Conservation (phyloP, 78 protist species). For the Acrasis kona region DNA sequence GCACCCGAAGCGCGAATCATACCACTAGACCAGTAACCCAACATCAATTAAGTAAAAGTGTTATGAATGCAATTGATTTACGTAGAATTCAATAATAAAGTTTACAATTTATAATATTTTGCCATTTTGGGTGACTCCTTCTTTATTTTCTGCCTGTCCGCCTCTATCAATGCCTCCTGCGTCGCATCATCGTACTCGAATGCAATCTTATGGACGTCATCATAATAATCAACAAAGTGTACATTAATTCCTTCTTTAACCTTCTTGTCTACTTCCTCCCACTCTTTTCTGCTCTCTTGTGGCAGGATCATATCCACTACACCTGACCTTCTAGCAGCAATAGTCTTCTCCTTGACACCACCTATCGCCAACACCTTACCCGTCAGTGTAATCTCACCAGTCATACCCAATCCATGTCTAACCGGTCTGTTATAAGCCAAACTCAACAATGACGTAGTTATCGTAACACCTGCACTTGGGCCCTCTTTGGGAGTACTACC, state of each 20-base stretch:
- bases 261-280: constrained; percentile 56
- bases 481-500: constrained; percentile 88
- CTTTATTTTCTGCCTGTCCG: no score
- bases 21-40: no score
- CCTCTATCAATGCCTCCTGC: no score
- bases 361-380: constrained; percentile 70
- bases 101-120: no score
- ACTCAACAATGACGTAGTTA: constrained; percentile 62
- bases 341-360: constrained; percentile 81
- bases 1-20: no score
- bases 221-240: constrained; percentile 57
- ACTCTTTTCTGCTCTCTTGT: constrained; percentile 54
- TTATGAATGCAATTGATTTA: no score
- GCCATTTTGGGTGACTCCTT: no score
- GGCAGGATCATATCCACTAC: constrained; percentile 64
- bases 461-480: constrained; percentile 83
- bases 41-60: no score
- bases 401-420: constrained; percentile 63
- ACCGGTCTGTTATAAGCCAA: constrained; percentile 51
- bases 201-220: constrained; percentile 47
- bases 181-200: no score
- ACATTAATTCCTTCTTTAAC: constrained; percentile 42
- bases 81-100: no score
- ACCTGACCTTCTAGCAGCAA: constrained; percentile 71
- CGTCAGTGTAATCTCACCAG: constrained; percentile 78